These are phyloP conservation scores for Phoma sp. DNA, from an alignment of 2,329 filamentous ascomycete genomes.

Conservation along the genomic window DNA sequence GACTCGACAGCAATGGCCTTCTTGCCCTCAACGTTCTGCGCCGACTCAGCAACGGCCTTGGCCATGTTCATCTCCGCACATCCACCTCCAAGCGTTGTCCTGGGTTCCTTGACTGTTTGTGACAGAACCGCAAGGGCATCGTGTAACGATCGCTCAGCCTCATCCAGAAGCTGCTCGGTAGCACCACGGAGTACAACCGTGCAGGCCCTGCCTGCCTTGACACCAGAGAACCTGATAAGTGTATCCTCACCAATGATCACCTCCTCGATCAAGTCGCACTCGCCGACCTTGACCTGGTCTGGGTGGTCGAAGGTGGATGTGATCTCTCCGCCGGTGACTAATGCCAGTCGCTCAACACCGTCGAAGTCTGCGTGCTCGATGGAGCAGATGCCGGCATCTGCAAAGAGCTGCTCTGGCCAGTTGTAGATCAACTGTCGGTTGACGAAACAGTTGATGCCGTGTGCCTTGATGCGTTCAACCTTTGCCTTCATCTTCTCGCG, in stretches of 20 bases:
- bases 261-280: conserved; percentile 96
- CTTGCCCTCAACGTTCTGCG: conserved; percentile 95
- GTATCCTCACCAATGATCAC: conserved; percentile 98
- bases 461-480: conserved; percentile 97
- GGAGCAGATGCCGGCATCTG: conserved; percentile 95
- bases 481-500: conserved; percentile 99
- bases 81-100: conserved; percentile 91
- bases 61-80: conserved; percentile 99
- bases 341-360: conserved; percentile 90
- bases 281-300: conserved; percentile 93
- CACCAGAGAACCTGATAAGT: conserved; percentile 95
- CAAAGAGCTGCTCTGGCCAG: conserved; percentile 99
- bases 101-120: conserved; percentile 93
- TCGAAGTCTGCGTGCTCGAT: conserved; percentile 99
- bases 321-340: conserved; percentile 97
- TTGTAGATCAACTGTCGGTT: conserved; percentile 99
- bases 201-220: conserved; percentile 91
- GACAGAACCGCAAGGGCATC: conserved; percentile 96
- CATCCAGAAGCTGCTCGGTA: conserved; percentile 94
- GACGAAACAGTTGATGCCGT: conserved; percentile 99
- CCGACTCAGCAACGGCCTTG: conserved; percentile 92
- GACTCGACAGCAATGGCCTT: conserved; percentile 91
- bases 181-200: conserved; percentile 96
- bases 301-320: conserved; percentile 98
- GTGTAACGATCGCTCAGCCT: conserved; percentile 94